phyloP scores from a whole-genome alignment of 768 basidiomycete genomes.

The Xerocomellus amylosporus region DNA sequence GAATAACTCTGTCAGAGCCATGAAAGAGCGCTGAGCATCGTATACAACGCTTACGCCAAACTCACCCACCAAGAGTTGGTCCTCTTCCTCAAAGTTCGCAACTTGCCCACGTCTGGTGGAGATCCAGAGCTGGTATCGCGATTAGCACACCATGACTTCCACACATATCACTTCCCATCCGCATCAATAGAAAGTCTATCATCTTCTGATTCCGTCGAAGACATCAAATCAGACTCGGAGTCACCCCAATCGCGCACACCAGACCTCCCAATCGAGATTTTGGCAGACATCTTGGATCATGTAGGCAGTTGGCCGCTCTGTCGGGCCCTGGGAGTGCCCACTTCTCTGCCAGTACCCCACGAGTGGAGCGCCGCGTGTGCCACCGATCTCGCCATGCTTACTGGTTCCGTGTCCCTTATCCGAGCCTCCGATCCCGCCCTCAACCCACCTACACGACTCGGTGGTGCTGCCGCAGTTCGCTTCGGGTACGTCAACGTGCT shows the following conservation, averaged over 20 bases:
- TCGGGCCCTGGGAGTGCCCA: constrained; percentile 72
- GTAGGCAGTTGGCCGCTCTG: constrained; percentile 84
- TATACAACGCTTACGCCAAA: constrained; percentile 67
- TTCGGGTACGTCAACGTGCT: constrained; percentile 78
- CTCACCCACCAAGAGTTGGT: constrained; percentile 65
- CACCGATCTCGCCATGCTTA: constrained; percentile 72
- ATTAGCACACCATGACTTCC: constrained; percentile 71
- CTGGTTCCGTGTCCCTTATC: constrained; percentile 57
- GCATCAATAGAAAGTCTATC: constrained; percentile 31
- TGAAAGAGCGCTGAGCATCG: constrained; percentile 39
- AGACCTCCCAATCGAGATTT: constrained; percentile 72
- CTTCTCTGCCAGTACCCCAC: constrained; percentile 58
- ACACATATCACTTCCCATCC: constrained; percentile 60
- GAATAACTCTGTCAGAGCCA: constrained; percentile 13
- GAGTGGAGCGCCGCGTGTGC: constrained; percentile 71
- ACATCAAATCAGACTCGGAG: constrained; percentile 23
- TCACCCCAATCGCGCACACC: constrained; percentile 39
- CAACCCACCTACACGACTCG: constrained; percentile 65
- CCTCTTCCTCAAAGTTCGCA: constrained; percentile 72
- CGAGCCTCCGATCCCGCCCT: constrained; percentile 54
- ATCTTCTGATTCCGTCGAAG: constrained; percentile 20
- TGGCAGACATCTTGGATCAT: constrained; percentile 75
- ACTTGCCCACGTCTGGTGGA: constrained; percentile 62
- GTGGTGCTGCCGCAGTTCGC: constrained; percentile 63
- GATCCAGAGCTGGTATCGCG: constrained; percentile 65